Evolutionary conservation across 129 eudicot genomes (phyloP).

Genomic region (Apium graveolens): DNA sequence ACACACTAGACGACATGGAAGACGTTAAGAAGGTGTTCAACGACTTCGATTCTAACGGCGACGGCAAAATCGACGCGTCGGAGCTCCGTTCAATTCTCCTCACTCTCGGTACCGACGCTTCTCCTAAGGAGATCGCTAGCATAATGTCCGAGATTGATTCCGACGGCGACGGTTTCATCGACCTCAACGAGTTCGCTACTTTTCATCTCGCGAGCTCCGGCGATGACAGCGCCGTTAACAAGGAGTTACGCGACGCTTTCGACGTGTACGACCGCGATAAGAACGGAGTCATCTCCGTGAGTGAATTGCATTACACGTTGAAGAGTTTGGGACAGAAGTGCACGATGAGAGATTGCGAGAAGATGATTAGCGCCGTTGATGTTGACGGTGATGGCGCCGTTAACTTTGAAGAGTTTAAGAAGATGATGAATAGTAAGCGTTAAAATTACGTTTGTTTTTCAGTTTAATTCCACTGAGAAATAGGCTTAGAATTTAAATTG

Average conservation of each 20-base stretch:
- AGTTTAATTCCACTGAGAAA: background rate
- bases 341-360: conserved; percentile 61
- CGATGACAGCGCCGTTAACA: conserved; percentile 19
- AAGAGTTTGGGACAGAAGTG: conserved; percentile 69
- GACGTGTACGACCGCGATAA: conserved; percentile 67
- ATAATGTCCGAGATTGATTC: conserved; percentile 73
- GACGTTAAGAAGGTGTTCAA: conserved; percentile 44
- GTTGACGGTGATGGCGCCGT: conserved; percentile 83
- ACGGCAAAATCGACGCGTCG: conserved; percentile 57
- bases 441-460: background rate
- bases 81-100: conserved; percentile 54
- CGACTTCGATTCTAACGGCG: conserved; percentile 70
- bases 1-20: background rate
- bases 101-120: conserved; percentile 51
- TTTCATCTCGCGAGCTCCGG: conserved; percentile 33
- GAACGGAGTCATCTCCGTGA: conserved; percentile 70
- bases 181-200: conserved; percentile 36
- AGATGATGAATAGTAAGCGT: conserved; percentile 55
- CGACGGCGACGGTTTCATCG: conserved; percentile 83
- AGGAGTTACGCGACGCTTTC: conserved; percentile 81
- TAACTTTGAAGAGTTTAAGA: conserved; percentile 80
- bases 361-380: conserved; percentile 71
- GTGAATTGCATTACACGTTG: conserved; percentile 65
- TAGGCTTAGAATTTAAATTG: background rate
- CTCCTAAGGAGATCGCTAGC: conserved; percentile 41